These are phyloP conservation scores for Pueraria montana DNA, from an alignment of 306 rosid genomes.

Conservation along the genomic window DNA sequence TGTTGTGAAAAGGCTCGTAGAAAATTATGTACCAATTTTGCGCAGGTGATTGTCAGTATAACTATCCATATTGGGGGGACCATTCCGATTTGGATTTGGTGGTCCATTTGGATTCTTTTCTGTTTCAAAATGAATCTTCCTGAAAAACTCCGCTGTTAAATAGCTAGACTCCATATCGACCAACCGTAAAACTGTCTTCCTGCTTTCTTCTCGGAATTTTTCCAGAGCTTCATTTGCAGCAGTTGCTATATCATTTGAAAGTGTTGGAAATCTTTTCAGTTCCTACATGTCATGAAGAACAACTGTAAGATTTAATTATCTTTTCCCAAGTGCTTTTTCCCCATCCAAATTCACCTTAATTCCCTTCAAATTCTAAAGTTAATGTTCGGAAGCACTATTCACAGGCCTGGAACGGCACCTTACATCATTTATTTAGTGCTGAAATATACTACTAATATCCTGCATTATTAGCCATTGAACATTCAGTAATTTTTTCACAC, in stretches of 20 bases:
- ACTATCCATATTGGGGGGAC: slow-evolving; percentile 64
- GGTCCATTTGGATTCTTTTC: slow-evolving; percentile 71
- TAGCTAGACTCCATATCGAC: slow-evolving; percentile 99
- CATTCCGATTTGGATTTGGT: slow-evolving; percentile 59
- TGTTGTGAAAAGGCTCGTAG: slow-evolving; percentile 35
- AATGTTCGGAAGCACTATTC: slow-evolving; percentile 28
- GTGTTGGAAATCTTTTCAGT: slow-evolving; percentile 95
- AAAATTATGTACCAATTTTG: slow-evolving; percentile 76
- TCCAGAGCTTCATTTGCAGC: slow-evolving; percentile 91
- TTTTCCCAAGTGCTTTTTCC: not conserved
- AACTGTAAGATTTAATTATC: slow-evolving; percentile 41
- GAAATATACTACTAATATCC: slow-evolving; percentile 23
- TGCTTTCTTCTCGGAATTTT: slow-evolving; percentile 92
- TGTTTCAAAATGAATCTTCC: slow-evolving; percentile 83
- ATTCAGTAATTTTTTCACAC: slow-evolving; percentile 32
- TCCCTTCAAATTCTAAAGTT: slow-evolving; percentile 34
- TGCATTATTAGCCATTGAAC: slow-evolving; percentile 32
- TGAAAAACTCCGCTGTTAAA: slow-evolving; percentile 91
- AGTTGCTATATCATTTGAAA: slow-evolving; percentile 81
- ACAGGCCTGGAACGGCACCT: slow-evolving; percentile 6
- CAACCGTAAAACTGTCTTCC: slow-evolving; percentile 84
- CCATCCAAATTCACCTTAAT: slow-evolving; percentile 19
- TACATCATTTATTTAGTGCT: slow-evolving; percentile 13
- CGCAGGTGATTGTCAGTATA: slow-evolving; percentile 80
- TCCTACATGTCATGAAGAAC: slow-evolving; percentile 68